Evolutionary conservation across 768 basidiomycete species (phyloP).

Genomic region (Lentinula sp.): DNA sequence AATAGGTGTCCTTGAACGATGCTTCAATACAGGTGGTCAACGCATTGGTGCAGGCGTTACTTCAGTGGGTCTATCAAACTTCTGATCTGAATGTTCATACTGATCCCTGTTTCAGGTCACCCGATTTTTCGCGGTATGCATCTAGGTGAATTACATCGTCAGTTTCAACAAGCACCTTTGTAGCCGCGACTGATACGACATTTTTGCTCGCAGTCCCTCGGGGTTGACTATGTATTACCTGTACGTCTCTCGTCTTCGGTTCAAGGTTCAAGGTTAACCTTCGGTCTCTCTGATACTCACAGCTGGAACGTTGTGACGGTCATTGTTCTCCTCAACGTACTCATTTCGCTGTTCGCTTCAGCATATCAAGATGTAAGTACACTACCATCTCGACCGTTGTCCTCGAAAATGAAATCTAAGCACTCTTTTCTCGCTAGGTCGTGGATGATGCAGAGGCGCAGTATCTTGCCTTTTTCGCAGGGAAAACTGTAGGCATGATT

Average conservation of each 20-base stretch:
- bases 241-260: constrained; percentile 32
- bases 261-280: background rate
- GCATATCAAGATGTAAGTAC: constrained; percentile 80
- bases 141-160: constrained; percentile 28
- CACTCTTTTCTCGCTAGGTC: constrained; percentile 37
- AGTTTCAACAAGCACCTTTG: background rate
- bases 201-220: constrained; percentile 29
- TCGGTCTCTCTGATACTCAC: background rate
- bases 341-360: constrained; percentile 93
- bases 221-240: constrained; percentile 76
- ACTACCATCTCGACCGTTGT: no score
- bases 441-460: constrained; percentile 84
- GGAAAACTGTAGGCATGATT: constrained; percentile 81
- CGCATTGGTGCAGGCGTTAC: constrained; percentile 68
- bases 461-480: constrained; percentile 86
- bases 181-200: background rate
- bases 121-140: constrained; percentile 56
- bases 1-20: background rate
- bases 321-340: constrained; percentile 83
- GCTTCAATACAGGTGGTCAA: constrained; percentile 49
- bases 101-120: constrained; percentile 39
- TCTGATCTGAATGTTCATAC: background rate
- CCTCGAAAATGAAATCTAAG: background rate
- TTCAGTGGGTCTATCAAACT: constrained; percentile 49
- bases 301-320: constrained; percentile 84